Conservation (phyloP, 1,284 basidiomycete species). For the Ceraceosorus guamensis region DNA sequence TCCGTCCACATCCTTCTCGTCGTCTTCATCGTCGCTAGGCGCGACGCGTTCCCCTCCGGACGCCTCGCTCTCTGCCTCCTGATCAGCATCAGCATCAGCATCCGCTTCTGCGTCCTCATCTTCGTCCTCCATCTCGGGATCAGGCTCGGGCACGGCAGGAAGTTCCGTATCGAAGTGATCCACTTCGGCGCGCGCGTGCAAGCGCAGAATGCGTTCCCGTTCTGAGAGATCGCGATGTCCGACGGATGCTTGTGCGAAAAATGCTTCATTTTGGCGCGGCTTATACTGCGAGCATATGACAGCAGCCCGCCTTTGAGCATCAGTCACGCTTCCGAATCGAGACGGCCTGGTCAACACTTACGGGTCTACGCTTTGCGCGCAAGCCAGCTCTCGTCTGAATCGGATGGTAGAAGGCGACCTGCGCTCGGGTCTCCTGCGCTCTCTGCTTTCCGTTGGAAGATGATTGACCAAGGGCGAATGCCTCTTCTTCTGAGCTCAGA, state of each 20-base stretch:
- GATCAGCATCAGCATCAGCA: not conserved
- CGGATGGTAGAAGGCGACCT: constrained; percentile 4
- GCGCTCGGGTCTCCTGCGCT: not conserved
- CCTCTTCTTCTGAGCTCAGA: not conserved
- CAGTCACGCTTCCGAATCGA: no score
- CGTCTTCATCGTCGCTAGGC: constrained; percentile 1
- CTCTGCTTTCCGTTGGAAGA: not conserved
- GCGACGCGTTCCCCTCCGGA: not conserved
- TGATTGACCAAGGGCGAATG: no score
- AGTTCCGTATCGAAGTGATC: not conserved
- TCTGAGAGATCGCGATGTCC: not conserved
- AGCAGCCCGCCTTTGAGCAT: no score
- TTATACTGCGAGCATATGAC: no score
- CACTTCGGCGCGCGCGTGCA: not conserved
- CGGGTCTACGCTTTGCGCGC: constrained; percentile 6
- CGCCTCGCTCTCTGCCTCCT: not conserved
- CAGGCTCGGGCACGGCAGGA: not conserved
- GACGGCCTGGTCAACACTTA: no score
- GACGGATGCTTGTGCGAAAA: not conserved
- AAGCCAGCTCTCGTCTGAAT: not conserved
- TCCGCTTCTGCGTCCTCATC: not conserved
- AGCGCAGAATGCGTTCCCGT: not conserved
- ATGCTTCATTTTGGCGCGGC: not conserved
- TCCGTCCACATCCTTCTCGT: not conserved
- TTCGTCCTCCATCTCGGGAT: not conserved